phyloP scores from a whole-genome alignment of 1,139 yeast genomes.

The Debaryomyces robertsiae region DNA sequence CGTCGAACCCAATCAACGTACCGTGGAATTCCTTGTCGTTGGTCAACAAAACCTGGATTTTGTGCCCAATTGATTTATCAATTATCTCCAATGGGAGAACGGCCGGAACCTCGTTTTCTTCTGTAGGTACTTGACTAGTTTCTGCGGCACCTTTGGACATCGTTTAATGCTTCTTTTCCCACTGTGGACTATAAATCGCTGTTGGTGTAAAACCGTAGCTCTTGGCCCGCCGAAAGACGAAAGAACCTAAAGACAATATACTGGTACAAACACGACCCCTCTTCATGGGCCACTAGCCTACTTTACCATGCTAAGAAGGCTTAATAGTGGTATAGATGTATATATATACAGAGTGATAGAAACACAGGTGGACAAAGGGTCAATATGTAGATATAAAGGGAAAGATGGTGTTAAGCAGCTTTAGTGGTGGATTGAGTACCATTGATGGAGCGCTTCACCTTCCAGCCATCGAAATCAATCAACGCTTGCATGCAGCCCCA shows the following conservation, averaged over 20 bases:
- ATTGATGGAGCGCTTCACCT: constrained; percentile 29
- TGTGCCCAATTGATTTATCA: constrained; percentile 83
- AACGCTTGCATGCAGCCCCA: constrained; percentile 99
- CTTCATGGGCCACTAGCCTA: background rate
- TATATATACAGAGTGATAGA: no score
- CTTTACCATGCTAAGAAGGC: no score
- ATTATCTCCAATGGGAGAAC: constrained; percentile 81
- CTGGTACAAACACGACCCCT: background rate
- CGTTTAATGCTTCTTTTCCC: background rate
- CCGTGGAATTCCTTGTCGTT: constrained; percentile 81
- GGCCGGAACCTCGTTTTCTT: constrained; percentile 21
- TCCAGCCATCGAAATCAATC: constrained; percentile 96
- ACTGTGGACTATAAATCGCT: no score
- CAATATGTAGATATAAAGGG: no score
- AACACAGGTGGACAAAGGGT: no score
- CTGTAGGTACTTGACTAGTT: constrained; percentile 13
- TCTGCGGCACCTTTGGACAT: constrained; percentile 5
- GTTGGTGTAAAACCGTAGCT: no score
- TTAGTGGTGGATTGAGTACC: background rate
- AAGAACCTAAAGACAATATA: background rate
- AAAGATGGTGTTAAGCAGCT: no score
- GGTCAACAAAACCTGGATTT: constrained; percentile 76
- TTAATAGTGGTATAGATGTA: no score
- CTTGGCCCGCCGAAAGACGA: no score
- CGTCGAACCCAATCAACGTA: constrained; percentile 88